phyloP scores from a whole-genome alignment of 2,329 filamentous ascomycete genomes.

The Didymella sp. region DNA sequence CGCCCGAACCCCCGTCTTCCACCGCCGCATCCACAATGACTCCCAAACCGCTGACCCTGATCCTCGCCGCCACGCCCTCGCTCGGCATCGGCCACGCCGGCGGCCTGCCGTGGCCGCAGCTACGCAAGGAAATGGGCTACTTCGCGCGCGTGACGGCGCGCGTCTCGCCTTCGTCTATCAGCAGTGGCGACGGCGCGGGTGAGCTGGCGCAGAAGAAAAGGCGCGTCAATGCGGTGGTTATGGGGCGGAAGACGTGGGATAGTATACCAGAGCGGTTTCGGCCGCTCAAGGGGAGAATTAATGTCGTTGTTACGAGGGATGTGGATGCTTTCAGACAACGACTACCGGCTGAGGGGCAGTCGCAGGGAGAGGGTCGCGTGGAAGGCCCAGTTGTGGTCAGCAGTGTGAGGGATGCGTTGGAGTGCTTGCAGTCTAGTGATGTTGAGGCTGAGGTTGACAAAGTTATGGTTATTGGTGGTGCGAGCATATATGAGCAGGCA shows the following conservation, averaged over 20 bases:
- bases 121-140: conserved; percentile 92
- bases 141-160: conserved; percentile 89
- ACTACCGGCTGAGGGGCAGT: neutral
- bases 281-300: conserved; percentile 79
- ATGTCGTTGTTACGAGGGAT: conserved; percentile 77
- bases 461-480: conserved; percentile 89
- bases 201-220: neutral
- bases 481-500: conserved; percentile 79
- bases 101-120: conserved; percentile 83
- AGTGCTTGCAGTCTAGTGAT: conserved; percentile 55
- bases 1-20: conserved; percentile 3
- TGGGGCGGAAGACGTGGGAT: conserved; percentile 98
- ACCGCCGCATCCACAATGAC: conserved; percentile 23
- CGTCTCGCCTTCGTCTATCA: conserved; percentile 46
- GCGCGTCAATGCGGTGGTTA: conserved; percentile 74
- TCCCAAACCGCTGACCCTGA: conserved; percentile 73
- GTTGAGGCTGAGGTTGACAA: conserved; percentile 21
- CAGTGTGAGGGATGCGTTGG: conserved; percentile 58
- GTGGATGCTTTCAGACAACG: conserved; percentile 25
- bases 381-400: conserved; percentile 62
- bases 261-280: conserved; percentile 80
- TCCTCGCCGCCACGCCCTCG: conserved; percentile 88
- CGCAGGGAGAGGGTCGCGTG: neutral
- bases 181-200: conserved; percentile 11
- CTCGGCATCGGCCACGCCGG: conserved; percentile 88